Evolutionary conservation across 2,329 filamentous ascomycete species (phyloP).

Genomic region (Seiridium unicorne): DNA sequence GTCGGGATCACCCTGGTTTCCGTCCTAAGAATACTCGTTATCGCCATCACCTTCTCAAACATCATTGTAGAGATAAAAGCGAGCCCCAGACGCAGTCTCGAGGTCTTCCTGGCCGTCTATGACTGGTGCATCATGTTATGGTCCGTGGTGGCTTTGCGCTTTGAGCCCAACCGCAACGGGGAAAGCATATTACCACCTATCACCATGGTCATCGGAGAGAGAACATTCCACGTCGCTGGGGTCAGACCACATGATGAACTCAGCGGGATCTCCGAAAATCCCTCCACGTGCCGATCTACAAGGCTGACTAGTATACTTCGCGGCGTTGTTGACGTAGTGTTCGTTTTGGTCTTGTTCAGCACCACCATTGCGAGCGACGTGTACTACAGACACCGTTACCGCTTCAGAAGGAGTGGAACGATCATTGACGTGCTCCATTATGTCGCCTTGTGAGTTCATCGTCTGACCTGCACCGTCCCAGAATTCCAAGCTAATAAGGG

Average conservation of each 20-base stretch:
- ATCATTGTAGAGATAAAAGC: not conserved
- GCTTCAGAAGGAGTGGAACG: not conserved
- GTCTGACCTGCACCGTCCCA: too few relatives aligned
- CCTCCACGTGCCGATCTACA: too few relatives aligned
- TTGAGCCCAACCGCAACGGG: not conserved
- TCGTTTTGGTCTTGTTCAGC: not conserved
- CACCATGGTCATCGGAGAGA: slow-evolving; percentile 1
- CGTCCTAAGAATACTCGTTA: not conserved
- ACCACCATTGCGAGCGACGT: not conserved
- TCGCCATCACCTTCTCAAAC: not conserved
- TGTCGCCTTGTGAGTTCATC: not conserved
- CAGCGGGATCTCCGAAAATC: too few relatives aligned
- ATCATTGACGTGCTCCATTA: not conserved
- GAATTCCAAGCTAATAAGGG: not conserved
- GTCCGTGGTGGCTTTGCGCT: not conserved
- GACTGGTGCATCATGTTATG: not conserved
- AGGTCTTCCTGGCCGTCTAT: not conserved
- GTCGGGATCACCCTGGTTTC: not conserved
- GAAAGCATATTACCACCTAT: not conserved
- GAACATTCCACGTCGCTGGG: slow-evolving; percentile 4
- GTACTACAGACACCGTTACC: not conserved
- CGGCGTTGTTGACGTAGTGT: not conserved
- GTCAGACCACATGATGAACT: not conserved
- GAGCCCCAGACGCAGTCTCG: not conserved
- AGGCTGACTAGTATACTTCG: not conserved